Base-by-base conservation (phyloP, 148 eudicot species). In the Amaranthus cruentus region DNA sequence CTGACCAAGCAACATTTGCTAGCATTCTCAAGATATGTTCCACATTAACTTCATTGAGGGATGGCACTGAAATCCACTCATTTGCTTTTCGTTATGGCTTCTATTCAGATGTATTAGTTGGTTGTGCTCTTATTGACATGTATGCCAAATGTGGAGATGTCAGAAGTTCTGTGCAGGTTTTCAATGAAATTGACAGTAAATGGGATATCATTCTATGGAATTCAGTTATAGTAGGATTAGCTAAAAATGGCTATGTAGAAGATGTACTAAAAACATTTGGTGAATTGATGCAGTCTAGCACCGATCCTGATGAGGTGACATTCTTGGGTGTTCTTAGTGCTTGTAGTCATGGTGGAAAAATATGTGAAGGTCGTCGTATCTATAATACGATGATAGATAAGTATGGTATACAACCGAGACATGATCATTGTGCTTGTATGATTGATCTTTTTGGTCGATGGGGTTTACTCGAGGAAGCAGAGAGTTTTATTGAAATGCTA, bases 1-100 rank as follows among this genome's bases (percentile, higher is more conserved):
- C 97, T 57, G 98, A 94, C 80, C 98, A 94, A 83, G 96, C 97
- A 69, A 89, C 97, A 72, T 91, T 87, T 86, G 97, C 83, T 59
- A 89, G 91, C 75, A 77, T 87, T 78, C 88, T 94, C 49, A 89
- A 81, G 82, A 89, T 90, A 66, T 94, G 98, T 76, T 87, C 98
- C 4, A 66, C 69, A 46, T 82, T 78, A 55, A 84, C 88, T 53
- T 94, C 98, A 69, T 79, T 87, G 71, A 82, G 77, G 62, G 88
- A 88, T 77, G 98, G 98, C 53, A 77, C 77, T 50, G 81, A 82
- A 73, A 81, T 94, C 66, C 98, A 94, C 76, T 85, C 97, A 47
- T 76, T 91, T 18, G 68, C 87, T 69, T 80, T 91, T 81, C 86
- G 69, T 68, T 83, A 84, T 66, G 97, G 93, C 67, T 91, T 84